phyloP scores from a whole-genome alignment of 75 land plant genomes.

The Pinus albicaulis region DNA sequence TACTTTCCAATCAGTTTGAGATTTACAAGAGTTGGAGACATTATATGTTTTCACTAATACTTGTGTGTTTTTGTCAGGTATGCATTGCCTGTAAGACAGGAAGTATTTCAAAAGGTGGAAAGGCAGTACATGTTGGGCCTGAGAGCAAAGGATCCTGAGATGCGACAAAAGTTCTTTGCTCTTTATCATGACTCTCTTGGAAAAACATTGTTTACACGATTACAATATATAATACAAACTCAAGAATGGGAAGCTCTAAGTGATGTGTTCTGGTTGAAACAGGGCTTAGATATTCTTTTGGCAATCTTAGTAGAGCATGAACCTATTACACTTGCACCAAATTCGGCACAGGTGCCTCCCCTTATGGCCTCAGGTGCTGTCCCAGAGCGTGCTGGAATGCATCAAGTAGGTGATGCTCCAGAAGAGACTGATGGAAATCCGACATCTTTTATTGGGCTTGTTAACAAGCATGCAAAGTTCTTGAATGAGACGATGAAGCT shows the following conservation, averaged over 20 bases:
- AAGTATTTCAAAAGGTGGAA: slow-evolving; percentile 97
- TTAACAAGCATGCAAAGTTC: slow-evolving; percentile 83
- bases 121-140: slow-evolving; percentile 92
- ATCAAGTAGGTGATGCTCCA: slow-evolving; percentile 45
- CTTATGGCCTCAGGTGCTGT: slow-evolving; percentile 59
- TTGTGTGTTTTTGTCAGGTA: slow-evolving; percentile 43
- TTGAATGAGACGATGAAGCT: slow-evolving; percentile 89
- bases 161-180: slow-evolving; percentile 78
- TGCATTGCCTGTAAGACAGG: slow-evolving; percentile 73
- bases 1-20: background rate
- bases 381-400: slow-evolving; percentile 63
- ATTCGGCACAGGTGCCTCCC: slow-evolving; percentile 93
- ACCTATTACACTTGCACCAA: slow-evolving; percentile 97
- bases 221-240: slow-evolving; percentile 88
- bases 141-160: slow-evolving; percentile 91
- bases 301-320: slow-evolving; percentile 93
- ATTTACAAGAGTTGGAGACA: background rate
- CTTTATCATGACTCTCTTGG: slow-evolving; percentile 93
- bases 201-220: slow-evolving; percentile 78
- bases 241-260: slow-evolving; percentile 99
- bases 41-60: slow-evolving; percentile 2
- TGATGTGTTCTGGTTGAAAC: slow-evolving; percentile 99
- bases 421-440: slow-evolving; percentile 66
- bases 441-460: slow-evolving; percentile 75
- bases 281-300: slow-evolving; percentile 90